A percentile compares a stretch with the other conserved stretches of the same genome.
phyloP scores from a whole-genome alignment of 2,329 filamentous ascomycete species.

The Bipolaris victoriae region DNA sequence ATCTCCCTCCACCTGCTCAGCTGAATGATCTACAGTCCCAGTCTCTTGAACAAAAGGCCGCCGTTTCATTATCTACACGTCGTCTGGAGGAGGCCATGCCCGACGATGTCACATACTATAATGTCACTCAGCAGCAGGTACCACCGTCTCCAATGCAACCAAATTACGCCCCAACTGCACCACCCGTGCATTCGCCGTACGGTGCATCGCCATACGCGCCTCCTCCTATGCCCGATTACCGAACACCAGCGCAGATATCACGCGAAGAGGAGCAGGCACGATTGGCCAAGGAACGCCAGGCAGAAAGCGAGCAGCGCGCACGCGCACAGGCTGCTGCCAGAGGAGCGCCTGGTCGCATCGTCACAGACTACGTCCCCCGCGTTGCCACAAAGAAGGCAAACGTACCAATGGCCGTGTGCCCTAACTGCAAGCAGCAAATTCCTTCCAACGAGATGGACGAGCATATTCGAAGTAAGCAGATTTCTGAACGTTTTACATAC shows the following conservation, averaged over 20 bases:
- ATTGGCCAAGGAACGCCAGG: conserved; percentile 48
- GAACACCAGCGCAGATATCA: conserved; percentile 40
- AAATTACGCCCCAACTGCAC: conserved; percentile 38
- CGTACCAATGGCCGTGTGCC: conserved; percentile 76
- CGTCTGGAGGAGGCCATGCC: conserved; percentile 97
- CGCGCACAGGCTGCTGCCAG: conserved; percentile 80
- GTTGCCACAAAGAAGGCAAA: conserved; percentile 73
- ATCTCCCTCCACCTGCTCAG: conserved; percentile 86
- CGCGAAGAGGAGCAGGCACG: conserved; percentile 49
- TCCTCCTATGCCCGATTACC: conserved; percentile 36
- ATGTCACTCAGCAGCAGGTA: conserved; percentile 40
- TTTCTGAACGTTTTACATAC: conserved; percentile 3
- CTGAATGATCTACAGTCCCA: conserved; percentile 92
- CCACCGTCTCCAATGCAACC: conserved; percentile 36
- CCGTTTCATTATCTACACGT: conserved; percentile 81
- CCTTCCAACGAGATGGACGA: conserved; percentile 86
- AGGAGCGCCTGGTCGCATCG: conserved; percentile 75
- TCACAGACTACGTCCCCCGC: conserved; percentile 88
- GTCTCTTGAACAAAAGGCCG: conserved; percentile 92
- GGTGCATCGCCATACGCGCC: conserved; percentile 30
- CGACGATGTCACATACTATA: conserved; percentile 63
- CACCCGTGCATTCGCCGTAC: conserved; percentile 39
- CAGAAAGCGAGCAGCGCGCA: conserved; percentile 67
- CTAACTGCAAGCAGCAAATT: conserved; percentile 91
- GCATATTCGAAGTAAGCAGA: conserved; percentile 79